Evolutionary conservation across 768 basidiomycete genomes (phyloP), one percentile per base, ranked within the genome.

Genomic region (Myochromella boudieri): DNA sequence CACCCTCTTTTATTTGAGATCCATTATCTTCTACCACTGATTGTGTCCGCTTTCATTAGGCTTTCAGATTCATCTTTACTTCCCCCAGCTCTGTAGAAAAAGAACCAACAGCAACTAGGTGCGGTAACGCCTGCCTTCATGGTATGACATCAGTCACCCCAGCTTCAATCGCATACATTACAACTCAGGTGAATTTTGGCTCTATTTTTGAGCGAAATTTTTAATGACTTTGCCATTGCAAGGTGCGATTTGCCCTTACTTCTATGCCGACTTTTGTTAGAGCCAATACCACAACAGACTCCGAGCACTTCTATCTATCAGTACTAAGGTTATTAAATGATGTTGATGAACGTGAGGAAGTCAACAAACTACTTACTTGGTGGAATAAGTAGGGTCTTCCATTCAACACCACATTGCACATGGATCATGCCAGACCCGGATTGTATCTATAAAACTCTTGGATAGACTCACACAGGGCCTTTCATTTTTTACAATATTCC

Each of bases 371-470:
- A n/a, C n/a, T n/a, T n/a, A n/a, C n/a, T 1, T 59, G 58, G 57
- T 60, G 59, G 56, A 56, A 58, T 36, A 25, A 39, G 54, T 60
- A 29, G 14, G 40, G n/a, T n/a, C n/a, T n/a, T n/a, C n/a, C n/a
- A n/a, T n/a, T n/a, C n/a, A n/a, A n/a, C n/a, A n/a, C n/a, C n/a
- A n/a, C n/a, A n/a, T n/a, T n/a, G n/a, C n/a, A n/a, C n/a, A n/a
- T n/a, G n/a, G n/a, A n/a, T n/a, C n/a, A n/a, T n/a, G n/a, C n/a
- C n/a, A n/a, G n/a, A n/a, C n/a, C n/a, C n/a, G n/a, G n/a, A n/a
- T n/a, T n/a, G n/a, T n/a, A n/a, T n/a, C n/a, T n/a, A n/a, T n/a
- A n/a, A n/a, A n/a, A n/a, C n/a, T n/a, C n/a, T n/a, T n/a, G n/a
- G n/a, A n/a, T n/a, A n/a, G n/a, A n/a, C n/a, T n/a, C n/a, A n/a